These are phyloP conservation scores for Xylaria acuta DNA, from an alignment of 495 filamentous ascomycete genomes.

Conservation along the genomic window DNA sequence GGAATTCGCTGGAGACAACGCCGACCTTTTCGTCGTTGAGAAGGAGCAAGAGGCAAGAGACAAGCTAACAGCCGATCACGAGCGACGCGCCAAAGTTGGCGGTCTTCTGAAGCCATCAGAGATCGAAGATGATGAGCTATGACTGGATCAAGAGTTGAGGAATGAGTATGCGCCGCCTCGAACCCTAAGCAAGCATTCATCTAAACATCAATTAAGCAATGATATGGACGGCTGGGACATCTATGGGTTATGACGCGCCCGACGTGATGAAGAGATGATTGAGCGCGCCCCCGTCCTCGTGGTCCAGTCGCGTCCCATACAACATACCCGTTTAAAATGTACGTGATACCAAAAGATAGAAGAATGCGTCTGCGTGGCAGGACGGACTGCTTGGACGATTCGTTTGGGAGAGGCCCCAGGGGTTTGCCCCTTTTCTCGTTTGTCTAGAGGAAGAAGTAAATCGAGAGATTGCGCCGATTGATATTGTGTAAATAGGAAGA, in stretches of 20 bases:
- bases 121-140: slow-evolving; percentile 93
- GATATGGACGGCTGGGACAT: slow-evolving; percentile 59
- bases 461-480: slow-evolving; percentile 18
- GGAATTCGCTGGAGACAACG: slow-evolving; percentile 91
- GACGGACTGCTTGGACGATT: slow-evolving; percentile 18
- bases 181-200: slow-evolving; percentile 27
- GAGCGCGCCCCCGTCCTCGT: slow-evolving; percentile 1
- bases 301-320: slow-evolving; percentile 8
- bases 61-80: slow-evolving; percentile 79
- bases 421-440: slow-evolving; percentile 23
- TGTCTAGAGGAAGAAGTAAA: slow-evolving; percentile 22
- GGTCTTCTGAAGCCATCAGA: slow-evolving; percentile 92
- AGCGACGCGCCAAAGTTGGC: slow-evolving; percentile 88
- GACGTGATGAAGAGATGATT: slow-evolving; percentile 1
- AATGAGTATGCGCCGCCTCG: slow-evolving; percentile 56
- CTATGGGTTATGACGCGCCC: slow-evolving; percentile 54
- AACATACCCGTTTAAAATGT: slow-evolving; percentile 25
- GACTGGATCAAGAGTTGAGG: slow-evolving; percentile 74
- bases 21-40: slow-evolving; percentile 94
- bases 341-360: slow-evolving; percentile 33
- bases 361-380: slow-evolving; percentile 21
- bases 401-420: slow-evolving; percentile 1
- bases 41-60: slow-evolving; percentile 83
- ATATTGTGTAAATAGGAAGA: slow-evolving; percentile 11
- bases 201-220: slow-evolving; percentile 32